Evolutionary conservation across 768 basidiomycete genomes (phyloP), one percentile per base, ranked within the genome.

Genomic region (Leccinellum rugosiceps): DNA sequence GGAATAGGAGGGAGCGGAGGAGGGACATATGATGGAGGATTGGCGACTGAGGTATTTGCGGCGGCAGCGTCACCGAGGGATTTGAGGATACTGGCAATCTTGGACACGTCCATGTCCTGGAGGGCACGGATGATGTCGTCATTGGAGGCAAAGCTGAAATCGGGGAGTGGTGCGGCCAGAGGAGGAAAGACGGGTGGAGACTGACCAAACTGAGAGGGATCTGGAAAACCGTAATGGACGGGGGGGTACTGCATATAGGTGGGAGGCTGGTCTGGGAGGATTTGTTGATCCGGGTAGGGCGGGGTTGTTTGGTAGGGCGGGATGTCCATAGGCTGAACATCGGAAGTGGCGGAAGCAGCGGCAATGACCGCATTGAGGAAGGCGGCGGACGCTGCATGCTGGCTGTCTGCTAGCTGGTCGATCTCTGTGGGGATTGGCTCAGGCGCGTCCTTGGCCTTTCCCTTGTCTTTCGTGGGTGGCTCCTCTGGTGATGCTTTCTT

Each of bases 91-190:
- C 76, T 79, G 0, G 87, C 82, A 55, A 92, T 81, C 73, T 85
- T 89, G 52, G 85, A 78, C 10, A 74, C 62, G 62, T 92, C 90
- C 58, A 91, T 74, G 49, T 85, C 83, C 67, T 91, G 88, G 50
- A 92, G 71, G 11, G 83, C 84, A 32, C 85, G 87, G 45, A 91
- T 73, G 46, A 92, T 81, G 58, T 90, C 87, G 49, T 92, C 90
- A 63, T 83, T 88, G 25, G 86, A 86, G 13, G 78, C 77, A 55
- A 74, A 74, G 26, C 68, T 70, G n/a, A 79, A 66, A 25, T 76
- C 77, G 15, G 75, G 72, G 41, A 74, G 58, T 4, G 65, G 62
- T 2, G 56, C 61, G 14, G 52, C 61, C 6, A 68, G 28, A 28
- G 56, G 53, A 13, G 68, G 62, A 50, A 63, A 71, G 51, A 52